Evolutionary conservation across 257 asterid genomes (phyloP).

Genomic region (Salvia miltiorrhiza): DNA sequence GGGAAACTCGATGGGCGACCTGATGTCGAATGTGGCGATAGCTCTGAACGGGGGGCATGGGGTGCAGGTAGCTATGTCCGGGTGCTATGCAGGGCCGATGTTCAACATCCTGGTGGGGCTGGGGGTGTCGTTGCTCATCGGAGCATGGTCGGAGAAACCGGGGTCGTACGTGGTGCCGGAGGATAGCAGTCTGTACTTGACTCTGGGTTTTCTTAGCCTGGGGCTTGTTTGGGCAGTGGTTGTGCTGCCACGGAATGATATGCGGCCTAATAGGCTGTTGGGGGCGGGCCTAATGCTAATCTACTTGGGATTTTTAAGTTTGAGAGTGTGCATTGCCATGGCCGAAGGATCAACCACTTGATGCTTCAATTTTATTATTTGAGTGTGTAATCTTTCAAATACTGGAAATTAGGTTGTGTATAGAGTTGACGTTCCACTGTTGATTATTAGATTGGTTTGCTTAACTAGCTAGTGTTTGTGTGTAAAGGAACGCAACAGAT

Average conservation of each 20-base stretch:
- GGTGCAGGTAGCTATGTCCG: constrained; percentile 80
- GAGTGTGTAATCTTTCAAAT: not conserved
- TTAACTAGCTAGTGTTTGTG: not conserved
- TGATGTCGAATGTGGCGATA: constrained; percentile 74
- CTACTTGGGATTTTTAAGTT: constrained; percentile 52
- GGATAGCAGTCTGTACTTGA: constrained; percentile 61
- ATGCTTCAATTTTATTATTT: constrained; percentile 26
- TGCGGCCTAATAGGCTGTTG: constrained; percentile 63
- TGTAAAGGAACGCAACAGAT: not conserved
- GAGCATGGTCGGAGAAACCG: constrained; percentile 57
- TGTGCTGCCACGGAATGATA: constrained; percentile 50
- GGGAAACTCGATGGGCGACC: constrained; percentile 93
- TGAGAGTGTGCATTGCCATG: constrained; percentile 48
- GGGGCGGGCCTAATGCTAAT: constrained; percentile 64
- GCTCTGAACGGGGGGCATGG: constrained; percentile 62
- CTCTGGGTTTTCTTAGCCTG: constrained; percentile 51
- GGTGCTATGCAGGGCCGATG: constrained; percentile 88
- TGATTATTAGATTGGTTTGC: not conserved
- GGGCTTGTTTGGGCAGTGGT: constrained; percentile 68
- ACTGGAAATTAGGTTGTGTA: not conserved
- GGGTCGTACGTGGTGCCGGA: constrained; percentile 44
- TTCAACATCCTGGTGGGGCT: constrained; percentile 72
- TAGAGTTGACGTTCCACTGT: not conserved
- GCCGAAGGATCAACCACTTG: constrained; percentile 42
- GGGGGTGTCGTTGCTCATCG: constrained; percentile 66